Conservation (phyloP, 352 stramenopile genomes). For the Thraustochytrium sp. region DNA sequence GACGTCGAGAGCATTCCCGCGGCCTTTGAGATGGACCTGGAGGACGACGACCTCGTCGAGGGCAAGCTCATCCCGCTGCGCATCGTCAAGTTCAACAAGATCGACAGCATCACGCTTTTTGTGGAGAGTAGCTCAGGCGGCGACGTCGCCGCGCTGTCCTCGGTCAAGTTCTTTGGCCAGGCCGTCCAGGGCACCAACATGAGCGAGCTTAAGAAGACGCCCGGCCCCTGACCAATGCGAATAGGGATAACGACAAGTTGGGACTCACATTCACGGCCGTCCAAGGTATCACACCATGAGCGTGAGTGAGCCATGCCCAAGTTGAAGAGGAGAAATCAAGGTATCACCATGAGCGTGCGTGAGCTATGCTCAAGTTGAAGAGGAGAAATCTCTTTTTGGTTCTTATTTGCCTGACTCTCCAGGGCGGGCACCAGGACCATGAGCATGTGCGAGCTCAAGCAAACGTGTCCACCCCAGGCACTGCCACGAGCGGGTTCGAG, state of each 20-base stretch:
- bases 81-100: slow-evolving; percentile 44
- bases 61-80: slow-evolving; percentile 42
- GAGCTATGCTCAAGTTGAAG: too few species aligned
- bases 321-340: too few species aligned
- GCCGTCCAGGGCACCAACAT: slow-evolving; percentile 46
- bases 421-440: too few species aligned
- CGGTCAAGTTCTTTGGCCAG: slow-evolving; percentile 43
- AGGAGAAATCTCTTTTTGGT: too few species aligned
- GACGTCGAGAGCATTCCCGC: slow-evolving; percentile 43
- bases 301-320: too few species aligned
- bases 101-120: slow-evolving; percentile 46
- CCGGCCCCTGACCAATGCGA: not conserved
- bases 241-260: too few species aligned
- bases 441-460: too few species aligned
- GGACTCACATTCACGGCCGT: not conserved
- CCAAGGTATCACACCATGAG: not conserved
- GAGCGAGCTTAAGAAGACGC: slow-evolving; percentile 46
- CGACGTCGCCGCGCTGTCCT: slow-evolving; percentile 25
- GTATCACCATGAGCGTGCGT: too few species aligned
- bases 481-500: too few species aligned
- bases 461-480: too few species aligned
- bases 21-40: slow-evolving; percentile 41
- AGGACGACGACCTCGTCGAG: not conserved
- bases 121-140: slow-evolving; percentile 38
- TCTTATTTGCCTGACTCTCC: too few species aligned